Evolutionary conservation across 345 rosid species (phyloP).

Genomic region (Sisymbrium altissimum): DNA sequence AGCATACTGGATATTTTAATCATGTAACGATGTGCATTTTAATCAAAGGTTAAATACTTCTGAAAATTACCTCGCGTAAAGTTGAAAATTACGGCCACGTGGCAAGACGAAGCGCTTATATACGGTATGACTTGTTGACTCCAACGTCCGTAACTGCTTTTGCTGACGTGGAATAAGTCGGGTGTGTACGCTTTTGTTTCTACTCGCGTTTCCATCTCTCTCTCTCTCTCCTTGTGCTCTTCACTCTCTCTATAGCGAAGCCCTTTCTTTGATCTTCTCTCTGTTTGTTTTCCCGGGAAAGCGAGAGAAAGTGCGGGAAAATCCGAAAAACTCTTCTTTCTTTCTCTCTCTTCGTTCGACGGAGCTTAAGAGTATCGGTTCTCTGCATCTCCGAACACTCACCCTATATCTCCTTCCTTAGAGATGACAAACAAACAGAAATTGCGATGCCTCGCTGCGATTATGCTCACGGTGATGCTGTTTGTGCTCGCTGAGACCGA

Average conservation of each 20-base stretch:
- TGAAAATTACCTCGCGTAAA: neutral
- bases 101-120: neutral
- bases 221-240: neutral
- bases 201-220: neutral
- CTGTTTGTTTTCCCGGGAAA: slow-evolving; percentile 30
- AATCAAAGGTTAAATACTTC: neutral
- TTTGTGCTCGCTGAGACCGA: slow-evolving; percentile 39
- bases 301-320: slow-evolving; percentile 31
- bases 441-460: slow-evolving; percentile 8
- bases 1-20: too few relatives aligned
- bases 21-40: too few relatives aligned
- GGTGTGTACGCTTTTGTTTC: neutral
- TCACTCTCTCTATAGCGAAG: neutral
- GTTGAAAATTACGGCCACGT: slow-evolving; percentile 8
- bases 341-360: slow-evolving; percentile 5
- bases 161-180: slow-evolving; percentile 39
- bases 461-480: slow-evolving; percentile 37
- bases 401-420: neutral
- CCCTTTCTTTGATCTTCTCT: slow-evolving; percentile 11
- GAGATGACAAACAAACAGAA: slow-evolving; percentile 37
- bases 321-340: neutral
- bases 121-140: slow-evolving; percentile 12
- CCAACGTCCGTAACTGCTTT: slow-evolving; percentile 39
- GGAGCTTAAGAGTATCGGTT: slow-evolving; percentile 2
- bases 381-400: neutral